Base-by-base conservation (phyloP, 2,329 filamentous ascomycete species). In the Metarhizium guizhouense region DNA sequence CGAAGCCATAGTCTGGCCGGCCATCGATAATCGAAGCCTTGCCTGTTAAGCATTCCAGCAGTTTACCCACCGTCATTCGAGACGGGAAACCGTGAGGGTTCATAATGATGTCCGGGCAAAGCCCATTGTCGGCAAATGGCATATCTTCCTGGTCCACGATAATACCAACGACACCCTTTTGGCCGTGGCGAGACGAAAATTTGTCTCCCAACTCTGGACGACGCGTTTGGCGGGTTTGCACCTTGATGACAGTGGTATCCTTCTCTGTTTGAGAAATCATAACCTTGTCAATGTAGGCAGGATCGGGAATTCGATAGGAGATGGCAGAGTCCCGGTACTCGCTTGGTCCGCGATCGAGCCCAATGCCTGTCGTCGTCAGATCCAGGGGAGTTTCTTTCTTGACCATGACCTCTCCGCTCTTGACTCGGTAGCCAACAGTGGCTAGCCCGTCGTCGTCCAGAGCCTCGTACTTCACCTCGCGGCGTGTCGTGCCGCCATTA, bases 11-110 rank as follows among this genome's bases (percentile, higher is more conserved):
- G 65, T 95, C 88, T 58, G 90, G 86, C 7, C 87, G 85, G 4
- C 94, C 94, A 57, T 86, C 82, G 4, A 99, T 72, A 2, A 99
- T 85, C 13, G 92, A 90, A 0, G 94, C 94, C 72, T 99, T 99
- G 61, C 94, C 94, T 0, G 92, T 90, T 16, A 99, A 79, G 48
- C 96, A 88, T 69, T 99, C 94, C 52, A 99, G 83, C 78, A 99
- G 88, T 73, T 99, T 99, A 36, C 94, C 94, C 59, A 99, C 94
- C 54, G 94, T 99, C 94, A 99, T 99, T 71, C 94, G 94, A 36
- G 93, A 97, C 1, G 94, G 94, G 80, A 99, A 99, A 85, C 94
- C 94, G 74, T 99, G 94, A 0, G 95, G 94, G 76, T 99, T 99
- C 94, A 99, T 99, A 82, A 99, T 99, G 62, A 99, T 96, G 72